These are phyloP conservation scores for Russula abietina DNA, from an alignment of 768 basidiomycete species.

Conservation along the genomic window DNA sequence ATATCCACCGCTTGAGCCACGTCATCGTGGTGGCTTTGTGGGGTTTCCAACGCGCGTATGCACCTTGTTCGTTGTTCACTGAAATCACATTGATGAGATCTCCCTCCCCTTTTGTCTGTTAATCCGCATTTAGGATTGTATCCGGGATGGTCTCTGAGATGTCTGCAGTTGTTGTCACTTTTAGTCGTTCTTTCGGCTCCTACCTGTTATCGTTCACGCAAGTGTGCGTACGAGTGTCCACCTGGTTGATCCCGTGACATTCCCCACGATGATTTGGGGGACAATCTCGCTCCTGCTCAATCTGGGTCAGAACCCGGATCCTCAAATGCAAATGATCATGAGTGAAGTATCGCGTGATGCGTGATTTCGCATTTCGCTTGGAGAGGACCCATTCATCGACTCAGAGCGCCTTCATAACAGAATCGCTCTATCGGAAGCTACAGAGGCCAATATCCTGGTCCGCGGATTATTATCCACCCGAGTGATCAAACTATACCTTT, in stretches of 20 bases:
- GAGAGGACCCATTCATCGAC: conserved; percentile 1
- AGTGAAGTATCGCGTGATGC: conserved; percentile 4
- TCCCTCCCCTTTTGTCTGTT: background rate
- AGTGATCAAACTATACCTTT: conserved; percentile 16
- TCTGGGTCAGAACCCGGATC: background rate
- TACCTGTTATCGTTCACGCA: background rate
- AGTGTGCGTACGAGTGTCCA: background rate
- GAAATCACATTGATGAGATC: background rate
- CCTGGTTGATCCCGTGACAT: conserved; percentile 13
- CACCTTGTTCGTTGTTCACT: background rate
- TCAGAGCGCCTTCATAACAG: background rate
- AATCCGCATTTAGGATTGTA: background rate
- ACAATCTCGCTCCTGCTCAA: conserved; percentile 4
- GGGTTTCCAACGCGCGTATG: background rate
- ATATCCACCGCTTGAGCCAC: conserved; percentile 6
- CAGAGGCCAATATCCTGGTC: conserved; percentile 16
- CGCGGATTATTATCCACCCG: background rate
- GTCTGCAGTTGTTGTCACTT: background rate
- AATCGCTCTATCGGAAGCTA: conserved; percentile 7
- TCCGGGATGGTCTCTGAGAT: background rate
- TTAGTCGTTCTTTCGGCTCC: background rate
- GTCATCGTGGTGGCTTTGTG: conserved; percentile 4
- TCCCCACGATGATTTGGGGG: conserved; percentile 5
- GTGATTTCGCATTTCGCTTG: conserved; percentile 3
- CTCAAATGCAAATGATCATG: background rate